These are phyloP conservation scores for Flaveria sonorensis DNA, from an alignment of 129 eudicot genomes.

Conservation along the genomic window DNA sequence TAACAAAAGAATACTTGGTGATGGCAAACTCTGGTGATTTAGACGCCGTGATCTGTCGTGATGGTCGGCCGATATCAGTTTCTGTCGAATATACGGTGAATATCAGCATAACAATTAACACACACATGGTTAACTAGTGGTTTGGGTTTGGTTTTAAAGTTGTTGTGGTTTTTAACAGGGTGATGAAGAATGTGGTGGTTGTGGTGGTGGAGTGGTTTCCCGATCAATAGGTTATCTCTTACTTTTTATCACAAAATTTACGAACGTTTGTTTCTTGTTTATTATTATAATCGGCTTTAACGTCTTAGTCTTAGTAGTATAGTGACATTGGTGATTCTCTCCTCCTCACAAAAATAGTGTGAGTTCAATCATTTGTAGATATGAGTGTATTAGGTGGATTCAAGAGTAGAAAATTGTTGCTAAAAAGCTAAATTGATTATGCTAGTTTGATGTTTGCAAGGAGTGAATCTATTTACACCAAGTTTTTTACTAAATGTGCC, in stretches of 20 bases:
- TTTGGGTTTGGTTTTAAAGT: no score
- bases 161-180: conserved; percentile 33
- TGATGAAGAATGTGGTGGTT: conserved; percentile 40
- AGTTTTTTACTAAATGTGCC: no score
- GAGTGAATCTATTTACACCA: no score
- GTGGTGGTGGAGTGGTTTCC: conserved; percentile 54
- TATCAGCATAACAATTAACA: not conserved
- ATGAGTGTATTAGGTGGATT: no score
- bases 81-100: conserved; percentile 54
- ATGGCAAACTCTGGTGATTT: conserved; percentile 58
- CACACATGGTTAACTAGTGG: no score
- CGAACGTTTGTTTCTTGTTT: not conserved
- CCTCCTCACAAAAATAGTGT: no score
- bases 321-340: no score
- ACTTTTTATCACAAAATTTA: not conserved
- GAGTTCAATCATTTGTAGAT: no score
- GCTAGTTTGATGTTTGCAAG: no score
- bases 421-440: no score
- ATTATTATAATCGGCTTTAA: not conserved
- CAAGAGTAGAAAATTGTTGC: no score
- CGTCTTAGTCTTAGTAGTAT: no score
- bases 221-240: conserved; percentile 54
- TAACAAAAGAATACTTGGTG: conserved; percentile 29
- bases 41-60: conserved; percentile 50
- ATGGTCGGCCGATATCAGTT: conserved; percentile 34